These are phyloP conservation scores for Chamaecrista fasciculata DNA, from an alignment of 306 rosid species.

Conservation along the genomic window DNA sequence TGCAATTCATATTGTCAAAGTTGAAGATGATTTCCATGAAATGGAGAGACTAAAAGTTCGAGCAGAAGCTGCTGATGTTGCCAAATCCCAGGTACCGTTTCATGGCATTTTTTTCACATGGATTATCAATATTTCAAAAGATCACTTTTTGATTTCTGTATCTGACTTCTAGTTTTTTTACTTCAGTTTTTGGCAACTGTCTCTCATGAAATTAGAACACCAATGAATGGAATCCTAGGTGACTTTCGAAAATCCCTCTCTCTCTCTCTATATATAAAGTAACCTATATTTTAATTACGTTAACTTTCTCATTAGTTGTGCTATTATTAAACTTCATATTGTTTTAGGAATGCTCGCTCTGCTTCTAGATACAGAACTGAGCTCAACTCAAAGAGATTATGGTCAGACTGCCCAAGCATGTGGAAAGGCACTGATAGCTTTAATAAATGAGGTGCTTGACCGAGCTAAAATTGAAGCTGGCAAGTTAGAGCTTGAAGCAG, in stretches of 20 bases:
- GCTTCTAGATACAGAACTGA: slow-evolving; percentile 86
- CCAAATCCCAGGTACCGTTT: slow-evolving; percentile 84
- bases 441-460: slow-evolving; percentile 97
- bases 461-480: slow-evolving; percentile 98
- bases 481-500: slow-evolving; percentile 93
- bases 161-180: slow-evolving; percentile 16
- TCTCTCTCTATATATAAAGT: slow-evolving; percentile 13
- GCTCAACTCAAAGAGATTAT: slow-evolving; percentile 90
- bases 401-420: slow-evolving; percentile 97
- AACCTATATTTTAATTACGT: not conserved
- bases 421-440: slow-evolving; percentile 88
- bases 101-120: slow-evolving; percentile 7
- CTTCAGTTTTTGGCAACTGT: slow-evolving; percentile 94
- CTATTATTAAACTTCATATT: slow-evolving; percentile 13
- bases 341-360: slow-evolving; percentile 92
- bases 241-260: slow-evolving; percentile 17
- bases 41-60: slow-evolving; percentile 73
- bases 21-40: slow-evolving; percentile 84
- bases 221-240: slow-evolving; percentile 98
- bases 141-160: slow-evolving; percentile 20
- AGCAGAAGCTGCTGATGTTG: slow-evolving; percentile 96
- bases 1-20: slow-evolving; percentile 87
- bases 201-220: slow-evolving; percentile 99
- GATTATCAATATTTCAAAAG: slow-evolving; percentile 24
- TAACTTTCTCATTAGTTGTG: slow-evolving; percentile 14